phyloP scores from a whole-genome alignment of 208 protist species.

The Leishmania gerbilli region DNA sequence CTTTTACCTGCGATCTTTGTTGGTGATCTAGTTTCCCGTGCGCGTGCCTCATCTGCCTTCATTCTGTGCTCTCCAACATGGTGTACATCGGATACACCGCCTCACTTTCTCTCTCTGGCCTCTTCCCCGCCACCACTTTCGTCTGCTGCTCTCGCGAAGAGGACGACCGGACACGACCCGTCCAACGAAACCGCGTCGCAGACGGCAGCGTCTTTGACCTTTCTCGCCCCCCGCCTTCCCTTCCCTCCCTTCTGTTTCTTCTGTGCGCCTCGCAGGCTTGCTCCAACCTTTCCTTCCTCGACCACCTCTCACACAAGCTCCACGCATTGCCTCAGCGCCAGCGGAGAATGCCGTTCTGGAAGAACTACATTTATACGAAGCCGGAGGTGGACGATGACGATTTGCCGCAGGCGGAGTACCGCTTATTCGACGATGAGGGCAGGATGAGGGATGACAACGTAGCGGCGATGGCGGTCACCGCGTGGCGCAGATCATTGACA shows the following conservation, averaged over 20 bases:
- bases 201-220: neutral
- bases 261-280: neutral
- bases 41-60: neutral
- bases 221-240: neutral
- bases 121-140: neutral
- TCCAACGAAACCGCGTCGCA: neutral
- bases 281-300: neutral
- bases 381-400: conserved; percentile 85
- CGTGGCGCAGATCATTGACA: conserved; percentile 11
- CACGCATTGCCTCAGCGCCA: neutral
- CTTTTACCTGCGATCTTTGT: neutral
- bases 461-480: conserved; percentile 6
- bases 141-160: neutral
- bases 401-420: conserved; percentile 79
- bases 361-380: conserved; percentile 62
- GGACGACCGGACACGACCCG: neutral
- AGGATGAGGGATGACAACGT: conserved; percentile 42
- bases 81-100: neutral
- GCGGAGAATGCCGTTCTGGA: conserved; percentile 74
- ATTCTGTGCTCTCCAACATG: neutral
- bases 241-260: neutral
- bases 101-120: neutral
- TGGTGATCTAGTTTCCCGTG: neutral
- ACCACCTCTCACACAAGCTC: too few species aligned
- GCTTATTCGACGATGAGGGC: conserved; percentile 83